Evolutionary conservation across 805 yeast genomes (phyloP).

Genomic region (Barnettozyma vustinii): DNA sequence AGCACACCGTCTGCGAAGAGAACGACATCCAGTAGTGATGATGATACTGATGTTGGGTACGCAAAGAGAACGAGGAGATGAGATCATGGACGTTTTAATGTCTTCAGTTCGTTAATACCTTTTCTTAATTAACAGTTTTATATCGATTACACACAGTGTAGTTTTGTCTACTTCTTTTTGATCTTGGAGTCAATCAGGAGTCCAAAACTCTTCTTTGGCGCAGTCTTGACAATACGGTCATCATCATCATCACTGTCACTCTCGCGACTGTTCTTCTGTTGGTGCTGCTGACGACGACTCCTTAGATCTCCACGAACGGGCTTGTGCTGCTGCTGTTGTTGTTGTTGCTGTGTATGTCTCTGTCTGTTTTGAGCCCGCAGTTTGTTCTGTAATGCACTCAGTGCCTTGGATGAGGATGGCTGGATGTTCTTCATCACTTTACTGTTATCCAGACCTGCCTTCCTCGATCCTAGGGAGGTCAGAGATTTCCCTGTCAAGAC

Average conservation of each 20-base stretch:
- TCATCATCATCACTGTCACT: conserved; percentile 17
- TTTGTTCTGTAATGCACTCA: conserved; percentile 22
- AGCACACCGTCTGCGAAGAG: background rate
- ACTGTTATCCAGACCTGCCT: conserved; percentile 5
- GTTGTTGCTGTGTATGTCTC: conserved; percentile 2
- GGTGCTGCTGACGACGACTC: background rate
- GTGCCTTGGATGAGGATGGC: conserved; percentile 18
- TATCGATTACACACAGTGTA: background rate
- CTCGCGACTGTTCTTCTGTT: background rate
- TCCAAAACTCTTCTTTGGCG: conserved; percentile 18
- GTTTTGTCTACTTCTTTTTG: conserved; percentile 10
- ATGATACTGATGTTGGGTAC: background rate
- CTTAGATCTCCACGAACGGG: background rate
- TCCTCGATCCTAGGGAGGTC: conserved; percentile 14
- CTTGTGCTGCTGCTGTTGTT: background rate
- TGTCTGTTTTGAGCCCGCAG: conserved; percentile 15
- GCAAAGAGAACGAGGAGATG: background rate
- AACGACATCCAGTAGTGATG: background rate
- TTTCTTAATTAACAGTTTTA: background rate
- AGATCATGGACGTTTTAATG: background rate
- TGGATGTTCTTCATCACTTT: conserved; percentile 3
- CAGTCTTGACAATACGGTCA: conserved; percentile 16
- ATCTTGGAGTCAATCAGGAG: conserved; percentile 19
- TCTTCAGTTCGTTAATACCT: background rate
- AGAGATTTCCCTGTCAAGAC: conserved; percentile 20